These are phyloP conservation scores for Citeromyces matritensis DNA, from an alignment of 805 yeast genomes.

Conservation along the genomic window DNA sequence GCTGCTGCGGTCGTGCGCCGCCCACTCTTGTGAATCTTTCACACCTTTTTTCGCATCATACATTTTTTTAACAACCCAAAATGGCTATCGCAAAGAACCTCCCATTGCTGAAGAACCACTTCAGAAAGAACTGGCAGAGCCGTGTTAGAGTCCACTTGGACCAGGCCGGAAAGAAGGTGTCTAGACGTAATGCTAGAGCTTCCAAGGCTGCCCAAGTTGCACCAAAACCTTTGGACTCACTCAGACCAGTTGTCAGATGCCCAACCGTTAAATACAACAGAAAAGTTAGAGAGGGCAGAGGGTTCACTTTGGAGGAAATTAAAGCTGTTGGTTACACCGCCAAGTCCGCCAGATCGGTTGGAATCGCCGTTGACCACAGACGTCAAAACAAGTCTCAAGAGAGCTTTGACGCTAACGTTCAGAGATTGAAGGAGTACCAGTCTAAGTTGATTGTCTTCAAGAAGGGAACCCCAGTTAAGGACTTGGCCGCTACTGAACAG, in stretches of 20 bases:
- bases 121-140: constrained; percentile 99
- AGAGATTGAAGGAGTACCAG: constrained; percentile 92
- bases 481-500: constrained; percentile 50
- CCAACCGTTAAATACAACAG: constrained; percentile 99
- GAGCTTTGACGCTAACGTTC: constrained; percentile 88
- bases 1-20: too few relatives aligned
- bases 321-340: constrained; percentile 93
- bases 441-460: constrained; percentile 93
- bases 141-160: constrained; percentile 99
- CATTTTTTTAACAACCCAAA: neutral
- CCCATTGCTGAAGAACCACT: constrained; percentile 98
- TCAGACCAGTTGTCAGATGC: constrained; percentile 97
- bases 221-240: constrained; percentile 93
- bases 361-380: constrained; percentile 99
- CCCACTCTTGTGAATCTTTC: too few relatives aligned
- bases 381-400: constrained; percentile 97
- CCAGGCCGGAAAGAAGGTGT: constrained; percentile 99
- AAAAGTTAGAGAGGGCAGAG: constrained; percentile 99
- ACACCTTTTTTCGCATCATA: neutral
- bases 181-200: constrained; percentile 92
- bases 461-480: constrained; percentile 67
- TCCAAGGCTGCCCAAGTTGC: constrained; percentile 89
- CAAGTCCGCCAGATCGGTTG: constrained; percentile 95
- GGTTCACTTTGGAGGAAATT: constrained; percentile 95
- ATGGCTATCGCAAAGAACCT: constrained; percentile 96